A percentile compares a stretch with the other conserved stretches of the same genome.
Evolutionary conservation across 73 alveolate species (phyloP).

Genomic region (Paramecium caudatum): DNA sequence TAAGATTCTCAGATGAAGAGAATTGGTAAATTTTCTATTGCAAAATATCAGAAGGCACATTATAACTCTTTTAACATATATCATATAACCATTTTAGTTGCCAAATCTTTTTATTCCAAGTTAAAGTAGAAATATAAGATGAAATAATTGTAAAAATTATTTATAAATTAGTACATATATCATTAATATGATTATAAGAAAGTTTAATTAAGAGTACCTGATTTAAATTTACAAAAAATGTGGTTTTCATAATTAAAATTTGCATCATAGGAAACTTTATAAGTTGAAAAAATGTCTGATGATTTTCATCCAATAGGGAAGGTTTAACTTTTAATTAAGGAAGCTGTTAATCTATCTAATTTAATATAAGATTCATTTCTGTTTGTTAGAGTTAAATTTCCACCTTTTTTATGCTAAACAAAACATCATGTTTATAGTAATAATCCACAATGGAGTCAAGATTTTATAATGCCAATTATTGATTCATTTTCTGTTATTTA

Average conservation of each 20-base stretch:
- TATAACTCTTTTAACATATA: conserved; percentile 17
- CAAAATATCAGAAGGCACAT: conserved; percentile 37
- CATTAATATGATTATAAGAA: conserved; percentile 14
- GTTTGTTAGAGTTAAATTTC: background rate
- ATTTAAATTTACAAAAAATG: background rate
- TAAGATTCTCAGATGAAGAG: conserved; percentile 53
- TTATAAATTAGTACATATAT: background rate
- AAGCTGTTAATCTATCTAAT: background rate
- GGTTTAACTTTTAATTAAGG: background rate
- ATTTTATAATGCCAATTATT: conserved; percentile 35
- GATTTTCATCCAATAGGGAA: conserved; percentile 59
- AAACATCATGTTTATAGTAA: conserved; percentile 55
- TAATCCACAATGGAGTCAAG: conserved; percentile 54
- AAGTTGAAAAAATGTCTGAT: background rate
- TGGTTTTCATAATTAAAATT: conserved; percentile 13
- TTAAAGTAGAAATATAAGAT: background rate
- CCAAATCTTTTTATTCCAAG: conserved; percentile 22
- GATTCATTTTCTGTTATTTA: conserved; percentile 28
- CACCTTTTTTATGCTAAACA: conserved; percentile 40
- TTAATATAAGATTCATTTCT: conserved; percentile 49
- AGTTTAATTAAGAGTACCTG: background rate
- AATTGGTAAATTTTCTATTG: conserved; percentile 16
- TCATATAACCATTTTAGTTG: conserved; percentile 62
- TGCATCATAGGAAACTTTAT: background rate
- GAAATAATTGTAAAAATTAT: conserved; percentile 1